A percentile compares a stretch with the other conserved stretches of the same genome.
phyloP scores from a whole-genome alignment of 1,139 yeast genomes.

The Pichia norvegensis region DNA sequence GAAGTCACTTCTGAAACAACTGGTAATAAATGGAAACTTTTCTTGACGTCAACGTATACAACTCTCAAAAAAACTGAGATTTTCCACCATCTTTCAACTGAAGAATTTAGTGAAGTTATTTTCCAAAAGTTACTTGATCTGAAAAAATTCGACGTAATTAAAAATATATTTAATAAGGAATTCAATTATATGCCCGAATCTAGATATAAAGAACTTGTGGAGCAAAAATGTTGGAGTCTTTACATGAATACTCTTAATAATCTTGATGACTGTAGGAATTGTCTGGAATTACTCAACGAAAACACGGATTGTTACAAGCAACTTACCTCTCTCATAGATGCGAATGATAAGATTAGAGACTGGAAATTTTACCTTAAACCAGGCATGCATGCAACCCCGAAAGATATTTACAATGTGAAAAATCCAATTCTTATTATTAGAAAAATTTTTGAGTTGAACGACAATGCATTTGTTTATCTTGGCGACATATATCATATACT shows the following conservation, averaged over 20 bases:
- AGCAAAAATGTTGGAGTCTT: slow-evolving; percentile 46
- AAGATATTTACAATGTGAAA: slow-evolving; percentile 28
- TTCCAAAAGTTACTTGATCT: slow-evolving; percentile 35
- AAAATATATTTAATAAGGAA: slow-evolving; percentile 18
- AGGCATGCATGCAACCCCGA: slow-evolving; percentile 35
- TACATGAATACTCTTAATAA: slow-evolving; percentile 43
- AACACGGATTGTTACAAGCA: background rate
- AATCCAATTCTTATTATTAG: slow-evolving; percentile 32
- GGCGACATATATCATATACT: slow-evolving; percentile 38
- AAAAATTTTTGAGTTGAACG: slow-evolving; percentile 48
- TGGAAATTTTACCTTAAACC: slow-evolving; percentile 32
- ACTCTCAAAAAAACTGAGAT: slow-evolving; percentile 26
- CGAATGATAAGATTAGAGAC: slow-evolving; percentile 29
- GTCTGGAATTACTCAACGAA: slow-evolving; percentile 32
- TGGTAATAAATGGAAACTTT: slow-evolving; percentile 28
- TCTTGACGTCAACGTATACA: slow-evolving; percentile 33
- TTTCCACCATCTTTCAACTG: slow-evolving; percentile 25
- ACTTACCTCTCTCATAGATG: slow-evolving; percentile 33
- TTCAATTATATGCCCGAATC: slow-evolving; percentile 16
- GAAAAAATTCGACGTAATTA: slow-evolving; percentile 32
- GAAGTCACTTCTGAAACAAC: slow-evolving; percentile 27
- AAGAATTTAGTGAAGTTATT: slow-evolving; percentile 31
- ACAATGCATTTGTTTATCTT: slow-evolving; percentile 43
- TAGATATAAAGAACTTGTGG: slow-evolving; percentile 17
- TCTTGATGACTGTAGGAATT: slow-evolving; percentile 34